A percentile compares a stretch with the other conserved stretches of the same genome.
These are phyloP conservation scores for Claviceps sorghi DNA, from an alignment of 2,329 filamentous ascomycete genomes.

Conservation along the genomic window DNA sequence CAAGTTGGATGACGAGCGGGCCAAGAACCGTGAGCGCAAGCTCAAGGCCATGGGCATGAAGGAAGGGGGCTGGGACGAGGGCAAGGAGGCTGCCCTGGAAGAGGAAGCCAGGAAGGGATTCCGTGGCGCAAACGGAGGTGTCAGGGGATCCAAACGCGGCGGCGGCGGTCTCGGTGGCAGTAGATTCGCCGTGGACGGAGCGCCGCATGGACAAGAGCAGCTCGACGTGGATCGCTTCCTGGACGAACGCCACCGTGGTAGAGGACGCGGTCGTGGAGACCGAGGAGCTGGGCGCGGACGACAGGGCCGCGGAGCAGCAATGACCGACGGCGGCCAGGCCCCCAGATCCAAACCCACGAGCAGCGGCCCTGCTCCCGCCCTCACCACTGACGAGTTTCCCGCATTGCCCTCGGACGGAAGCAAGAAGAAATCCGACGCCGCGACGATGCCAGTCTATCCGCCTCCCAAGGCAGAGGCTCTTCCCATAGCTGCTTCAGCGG, in stretches of 20 bases:
- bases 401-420: constrained; percentile 16
- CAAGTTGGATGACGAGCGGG: constrained; percentile 43
- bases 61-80: constrained; percentile 44
- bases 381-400: constrained; percentile 22
- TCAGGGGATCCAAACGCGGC: constrained; percentile 22
- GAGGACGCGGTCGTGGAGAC: constrained; percentile 17
- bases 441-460: constrained; percentile 3
- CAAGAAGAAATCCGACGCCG: constrained; percentile 11
- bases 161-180: constrained; percentile 25
- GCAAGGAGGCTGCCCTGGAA: constrained; percentile 31
- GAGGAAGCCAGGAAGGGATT: constrained; percentile 28
- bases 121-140: constrained; percentile 26
- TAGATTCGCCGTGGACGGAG: constrained; percentile 24
- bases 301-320: constrained; percentile 11
- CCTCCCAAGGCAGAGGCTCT: background rate
- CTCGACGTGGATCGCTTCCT: constrained; percentile 22
- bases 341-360: constrained; percentile 8
- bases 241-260: constrained; percentile 20
- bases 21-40: constrained; percentile 45
- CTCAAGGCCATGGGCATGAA: constrained; percentile 41
- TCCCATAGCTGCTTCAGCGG: constrained; percentile 14
- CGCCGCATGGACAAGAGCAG: constrained; percentile 13
- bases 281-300: constrained; percentile 22
- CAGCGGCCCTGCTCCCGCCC: constrained; percentile 8
- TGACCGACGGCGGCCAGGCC: constrained; percentile 6